These are phyloP conservation scores for Ceratocystis ficicola DNA, from an alignment of 2,329 filamentous ascomycete genomes.

Conservation along the genomic window DNA sequence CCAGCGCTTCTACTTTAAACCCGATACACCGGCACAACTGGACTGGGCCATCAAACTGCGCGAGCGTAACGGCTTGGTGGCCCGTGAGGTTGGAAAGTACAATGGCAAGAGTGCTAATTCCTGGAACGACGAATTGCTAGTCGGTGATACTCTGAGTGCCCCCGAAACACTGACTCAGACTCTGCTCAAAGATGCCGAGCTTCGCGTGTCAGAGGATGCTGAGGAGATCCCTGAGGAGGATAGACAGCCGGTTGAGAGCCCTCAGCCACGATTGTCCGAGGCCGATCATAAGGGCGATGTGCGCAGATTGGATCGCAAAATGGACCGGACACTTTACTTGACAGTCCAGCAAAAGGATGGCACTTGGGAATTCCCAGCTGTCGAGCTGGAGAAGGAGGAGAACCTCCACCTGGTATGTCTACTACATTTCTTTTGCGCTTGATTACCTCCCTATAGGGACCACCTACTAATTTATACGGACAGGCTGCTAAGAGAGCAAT, in stretches of 20 bases:
- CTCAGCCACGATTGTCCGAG: conserved; percentile 58
- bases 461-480: conserved; percentile 23
- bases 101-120: conserved; percentile 54
- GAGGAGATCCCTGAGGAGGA: conserved; percentile 47
- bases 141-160: conserved; percentile 56
- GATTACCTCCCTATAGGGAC: not conserved
- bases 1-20: conserved; percentile 89
- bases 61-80: conserved; percentile 59
- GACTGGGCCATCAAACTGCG: conserved; percentile 83
- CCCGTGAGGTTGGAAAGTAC: conserved; percentile 77
- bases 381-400: conserved; percentile 56
- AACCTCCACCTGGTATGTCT: conserved; percentile 66
- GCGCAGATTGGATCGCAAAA: conserved; percentile 62
- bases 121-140: conserved; percentile 85
- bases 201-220: conserved; percentile 46
- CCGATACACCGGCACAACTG: conserved; percentile 66
- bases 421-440: not conserved
- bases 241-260: conserved; percentile 57
- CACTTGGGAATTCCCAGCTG: conserved; percentile 71
- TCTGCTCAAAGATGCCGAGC: conserved; percentile 64
- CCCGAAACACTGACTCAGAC: conserved; percentile 54
- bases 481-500: conserved; percentile 76
- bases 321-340: conserved; percentile 77
- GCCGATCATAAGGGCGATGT: conserved; percentile 66
- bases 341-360: conserved; percentile 63